These are phyloP conservation scores for Alternaria novae-zelandiae DNA, from an alignment of 2,329 filamentous ascomycete species.

Conservation along the genomic window DNA sequence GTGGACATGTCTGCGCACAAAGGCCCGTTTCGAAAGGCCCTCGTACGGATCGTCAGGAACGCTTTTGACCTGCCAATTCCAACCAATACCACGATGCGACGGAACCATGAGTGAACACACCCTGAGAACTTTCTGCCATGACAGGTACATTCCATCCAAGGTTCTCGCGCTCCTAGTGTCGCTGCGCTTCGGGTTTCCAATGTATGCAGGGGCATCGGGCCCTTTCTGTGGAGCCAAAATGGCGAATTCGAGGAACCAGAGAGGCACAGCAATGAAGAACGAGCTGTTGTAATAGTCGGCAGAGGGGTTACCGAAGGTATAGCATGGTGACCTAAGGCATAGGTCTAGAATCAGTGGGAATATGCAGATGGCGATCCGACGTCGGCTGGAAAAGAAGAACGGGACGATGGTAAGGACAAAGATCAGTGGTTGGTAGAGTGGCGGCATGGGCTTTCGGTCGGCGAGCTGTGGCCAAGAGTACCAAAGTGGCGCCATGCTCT, in stretches of 20 bases:
- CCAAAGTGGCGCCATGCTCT: background rate
- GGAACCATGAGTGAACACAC: constrained; percentile 2
- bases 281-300: constrained; percentile 10
- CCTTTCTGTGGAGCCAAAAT: constrained; percentile 4
- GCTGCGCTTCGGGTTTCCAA: background rate
- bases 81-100: constrained; percentile 4
- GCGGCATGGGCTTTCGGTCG: background rate
- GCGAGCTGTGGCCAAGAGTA: background rate
- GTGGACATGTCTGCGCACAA: background rate
- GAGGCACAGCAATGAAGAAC: constrained; percentile 2
- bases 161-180: background rate
- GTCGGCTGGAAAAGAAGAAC: background rate
- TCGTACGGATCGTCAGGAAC: background rate
- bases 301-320: constrained; percentile 7
- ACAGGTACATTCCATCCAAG: too few species aligned
- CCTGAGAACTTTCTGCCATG: background rate
- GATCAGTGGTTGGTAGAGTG: background rate
- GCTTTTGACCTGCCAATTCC: constrained; percentile 9
- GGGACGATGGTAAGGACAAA: background rate
- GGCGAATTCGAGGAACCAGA: constrained; percentile 13
- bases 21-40: background rate
- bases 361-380: background rate
- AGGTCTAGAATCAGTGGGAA: background rate
- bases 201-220: background rate
- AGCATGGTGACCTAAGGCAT: constrained; percentile 1